phyloP scores from a whole-genome alignment of 306 rosid genomes.

The Casuarina cunninghamiana region DNA sequence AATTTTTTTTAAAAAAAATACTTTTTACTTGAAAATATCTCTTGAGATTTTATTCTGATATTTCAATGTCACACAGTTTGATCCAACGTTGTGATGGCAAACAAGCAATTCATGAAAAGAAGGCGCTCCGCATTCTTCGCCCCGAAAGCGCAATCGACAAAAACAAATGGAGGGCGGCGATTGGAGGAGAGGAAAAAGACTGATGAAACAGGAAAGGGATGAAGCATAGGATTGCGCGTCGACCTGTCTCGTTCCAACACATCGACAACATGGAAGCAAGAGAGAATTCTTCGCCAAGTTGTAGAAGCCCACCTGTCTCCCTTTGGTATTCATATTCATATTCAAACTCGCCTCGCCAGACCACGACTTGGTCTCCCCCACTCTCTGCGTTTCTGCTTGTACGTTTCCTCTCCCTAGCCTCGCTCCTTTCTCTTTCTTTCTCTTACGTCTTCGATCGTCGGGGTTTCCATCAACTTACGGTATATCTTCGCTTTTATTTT shows the following conservation, averaged over 20 bases:
- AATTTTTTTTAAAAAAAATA: too few species aligned
- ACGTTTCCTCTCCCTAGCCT: slow-evolving; percentile 6
- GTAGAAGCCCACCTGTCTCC: slow-evolving; percentile 16
- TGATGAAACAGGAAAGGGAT: too few species aligned
- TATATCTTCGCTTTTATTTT: not conserved
- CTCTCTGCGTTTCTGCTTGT: not conserved
- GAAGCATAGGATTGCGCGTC: not conserved
- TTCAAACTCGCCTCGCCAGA: too few species aligned
- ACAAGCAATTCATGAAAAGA: too few species aligned
- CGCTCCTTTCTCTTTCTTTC: not conserved
- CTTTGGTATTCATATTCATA: not conserved
- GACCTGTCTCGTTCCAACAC: slow-evolving; percentile 2
- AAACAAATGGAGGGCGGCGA: not conserved
- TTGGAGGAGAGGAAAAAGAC: not conserved
- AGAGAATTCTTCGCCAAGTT: slow-evolving; percentile 42
- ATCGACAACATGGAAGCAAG: slow-evolving; percentile 31
- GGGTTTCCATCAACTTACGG: slow-evolving; percentile 14
- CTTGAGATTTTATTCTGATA: too few species aligned
- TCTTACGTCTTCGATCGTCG: slow-evolving; percentile 20
- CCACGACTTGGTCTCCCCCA: slow-evolving; percentile 3
- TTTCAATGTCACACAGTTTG: too few species aligned
- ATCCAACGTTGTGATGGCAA: too few species aligned
- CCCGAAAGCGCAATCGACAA: not conserved
- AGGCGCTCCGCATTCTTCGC: not conserved
- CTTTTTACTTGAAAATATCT: too few species aligned